A percentile compares a stretch with the other conserved stretches of the same genome.
Conservation (phyloP, 371 early-diverging fungal genomes). For the Mortierella sp. region DNA sequence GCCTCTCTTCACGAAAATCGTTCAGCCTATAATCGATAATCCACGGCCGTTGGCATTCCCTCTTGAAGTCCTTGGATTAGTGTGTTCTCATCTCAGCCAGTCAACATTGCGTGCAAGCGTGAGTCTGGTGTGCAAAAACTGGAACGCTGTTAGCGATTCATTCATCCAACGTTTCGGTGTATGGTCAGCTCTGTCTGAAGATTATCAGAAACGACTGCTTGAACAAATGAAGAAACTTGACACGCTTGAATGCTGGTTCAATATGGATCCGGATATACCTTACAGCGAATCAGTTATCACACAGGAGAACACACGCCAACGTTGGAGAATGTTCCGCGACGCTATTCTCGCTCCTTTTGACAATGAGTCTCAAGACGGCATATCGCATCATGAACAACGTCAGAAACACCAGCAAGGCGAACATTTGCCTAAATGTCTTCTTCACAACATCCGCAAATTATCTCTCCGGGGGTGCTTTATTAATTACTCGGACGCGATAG, state of each 20-base stretch:
- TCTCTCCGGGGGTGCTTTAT: conserved; percentile 1
- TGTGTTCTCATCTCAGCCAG: conserved; percentile 33
- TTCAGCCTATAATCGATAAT: conserved; percentile 11
- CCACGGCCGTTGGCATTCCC: conserved; percentile 21
- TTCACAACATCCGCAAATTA: conserved; percentile 23
- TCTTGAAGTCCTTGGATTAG: conserved; percentile 27
- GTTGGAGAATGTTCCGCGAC: conserved; percentile 1
- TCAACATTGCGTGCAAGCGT: conserved; percentile 19
- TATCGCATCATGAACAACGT: background rate
- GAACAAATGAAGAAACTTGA: conserved; percentile 22
- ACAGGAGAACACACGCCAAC: no score
- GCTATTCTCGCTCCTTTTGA: conserved; percentile 13
- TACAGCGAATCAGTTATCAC: background rate
- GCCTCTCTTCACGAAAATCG: conserved; percentile 11
- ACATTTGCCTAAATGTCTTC: conserved; percentile 9
- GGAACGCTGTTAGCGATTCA: conserved; percentile 26
- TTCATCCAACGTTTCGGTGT: conserved; percentile 25
- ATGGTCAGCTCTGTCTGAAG: conserved; percentile 19
- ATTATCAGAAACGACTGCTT: conserved; percentile 2
- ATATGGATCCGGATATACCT: conserved; percentile 14
- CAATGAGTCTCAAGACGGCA: background rate
- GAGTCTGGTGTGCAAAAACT: conserved; percentile 33
- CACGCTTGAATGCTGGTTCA: conserved; percentile 37
- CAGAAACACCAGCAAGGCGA: background rate
- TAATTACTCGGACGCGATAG: background rate